Evolutionary conservation across 192 early-diverging fungal genomes (phyloP), one percentile per base, ranked within the genome.

Genomic region (Chytriomyces confervae): DNA sequence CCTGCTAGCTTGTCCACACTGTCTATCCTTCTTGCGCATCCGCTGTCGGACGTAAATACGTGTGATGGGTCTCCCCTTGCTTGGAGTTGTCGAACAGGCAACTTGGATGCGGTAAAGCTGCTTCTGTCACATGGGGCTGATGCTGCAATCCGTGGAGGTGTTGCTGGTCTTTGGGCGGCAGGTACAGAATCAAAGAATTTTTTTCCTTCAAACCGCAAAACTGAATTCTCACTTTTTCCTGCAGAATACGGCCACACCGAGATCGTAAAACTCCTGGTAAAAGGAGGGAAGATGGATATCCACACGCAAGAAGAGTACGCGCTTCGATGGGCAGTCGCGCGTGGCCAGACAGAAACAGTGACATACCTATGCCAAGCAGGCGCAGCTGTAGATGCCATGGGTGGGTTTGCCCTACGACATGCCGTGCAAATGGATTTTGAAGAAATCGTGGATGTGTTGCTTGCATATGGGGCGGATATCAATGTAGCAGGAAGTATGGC

Each of bases 301-400:
- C 76, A 77, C 48, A 50, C 67, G 13, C 76, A 77, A 36, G 76
- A 77, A 23, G 76, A 77, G 16, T 77, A 77, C 46, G 13, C 50
- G 43, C 61, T 77, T 7, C 13, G 76, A 70, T 77, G 76, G 76
- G 66, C 76, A 7, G 67, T 62, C 7, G 76, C 76, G 44, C 6
- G 76, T 6, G 76, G 76, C 8, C 76, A 77, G 9, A 8, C 70
- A n/a, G 76, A 77, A 13, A 69, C 67, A 9, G 76, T 77, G 51
- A 27, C 23, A 46, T 69, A 61, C 51, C 67, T 77, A 6, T 69
- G 65, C 51, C n/a, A n/a, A 10, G 48, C 13, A 10, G 76, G 76
- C 9, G 76, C 76, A 6, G 29, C 24, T 18, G 76, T 77, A 23
- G 50, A 77, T 61, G 76, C 76, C 8, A 69, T 77, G 76, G 76